Evolutionary conservation across 768 basidiomycete species (phyloP).

Genomic region (Lentinula edodes): DNA sequence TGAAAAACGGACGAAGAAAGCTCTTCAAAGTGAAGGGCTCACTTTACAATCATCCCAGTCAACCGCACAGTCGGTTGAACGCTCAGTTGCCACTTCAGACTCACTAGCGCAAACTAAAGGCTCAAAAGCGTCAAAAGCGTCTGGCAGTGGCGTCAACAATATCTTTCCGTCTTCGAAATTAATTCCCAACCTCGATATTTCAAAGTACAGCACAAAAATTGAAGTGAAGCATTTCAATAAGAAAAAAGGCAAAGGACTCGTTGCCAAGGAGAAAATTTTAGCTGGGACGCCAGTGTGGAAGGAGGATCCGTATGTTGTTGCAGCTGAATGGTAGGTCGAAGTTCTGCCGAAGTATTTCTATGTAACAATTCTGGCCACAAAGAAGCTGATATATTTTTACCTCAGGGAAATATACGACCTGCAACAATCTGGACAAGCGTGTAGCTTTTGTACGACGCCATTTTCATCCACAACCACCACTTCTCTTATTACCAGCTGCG

Average conservation of each 20-base stretch:
- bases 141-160: constrained; percentile 7
- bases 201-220: constrained; percentile 58
- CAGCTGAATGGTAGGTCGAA: constrained; percentile 68
- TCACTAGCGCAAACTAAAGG: background rate
- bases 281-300: constrained; percentile 79
- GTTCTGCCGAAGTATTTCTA: background rate
- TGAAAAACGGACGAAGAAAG: constrained; percentile 75
- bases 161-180: constrained; percentile 59
- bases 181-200: constrained; percentile 57
- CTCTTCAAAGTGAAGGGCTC: constrained; percentile 57
- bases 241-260: constrained; percentile 78
- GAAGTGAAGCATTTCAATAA: constrained; percentile 63
- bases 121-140: constrained; percentile 9
- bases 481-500: constrained; percentile 48
- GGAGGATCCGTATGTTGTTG: constrained; percentile 75
- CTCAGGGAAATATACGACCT: constrained; percentile 74
- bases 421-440: constrained; percentile 54
- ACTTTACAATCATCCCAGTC: constrained; percentile 21
- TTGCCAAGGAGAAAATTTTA: constrained; percentile 60
- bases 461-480: constrained; percentile 22
- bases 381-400: constrained; percentile 4
- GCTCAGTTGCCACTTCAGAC: background rate
- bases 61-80: constrained; percentile 2
- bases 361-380: background rate
- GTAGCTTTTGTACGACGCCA: constrained; percentile 70